Evolutionary conservation across 805 yeast genomes (phyloP).

Genomic region (Saccharomycopsis selenospora): DNA sequence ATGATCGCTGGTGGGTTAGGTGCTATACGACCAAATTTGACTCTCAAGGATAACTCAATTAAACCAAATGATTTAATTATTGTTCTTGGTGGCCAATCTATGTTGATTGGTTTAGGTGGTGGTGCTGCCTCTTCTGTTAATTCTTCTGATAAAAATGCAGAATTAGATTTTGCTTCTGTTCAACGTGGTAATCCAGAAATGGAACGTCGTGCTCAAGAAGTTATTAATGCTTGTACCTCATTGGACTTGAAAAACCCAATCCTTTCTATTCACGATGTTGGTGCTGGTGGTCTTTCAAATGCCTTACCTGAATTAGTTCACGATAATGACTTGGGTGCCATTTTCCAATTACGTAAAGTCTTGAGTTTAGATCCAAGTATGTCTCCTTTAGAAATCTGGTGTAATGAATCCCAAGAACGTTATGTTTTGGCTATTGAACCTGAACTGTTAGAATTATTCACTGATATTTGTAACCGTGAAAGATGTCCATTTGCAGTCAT

Average conservation of each 20-base stretch:
- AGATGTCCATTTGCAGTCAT: constrained; percentile 95
- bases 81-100: constrained; percentile 95
- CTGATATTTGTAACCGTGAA: constrained; percentile 83
- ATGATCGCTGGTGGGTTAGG: constrained; percentile 99
- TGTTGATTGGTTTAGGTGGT: constrained; percentile 98
- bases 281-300: constrained; percentile 98
- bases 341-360: constrained; percentile 83
- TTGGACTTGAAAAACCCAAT: constrained; percentile 73
- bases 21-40: constrained; percentile 86
- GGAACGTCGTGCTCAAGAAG: constrained; percentile 99
- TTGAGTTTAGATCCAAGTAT: constrained; percentile 91
- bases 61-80: constrained; percentile 89
- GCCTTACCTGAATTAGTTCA: constrained; percentile 97
- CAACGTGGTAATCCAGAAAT: constrained; percentile 99
- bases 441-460: constrained; percentile 63
- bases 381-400: constrained; percentile 99
- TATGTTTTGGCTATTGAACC: constrained; percentile 90
- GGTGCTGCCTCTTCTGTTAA: constrained; percentile 98
- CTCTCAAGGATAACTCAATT: constrained; percentile 78
- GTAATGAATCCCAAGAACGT: constrained; percentile 98
- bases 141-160: constrained; percentile 96
- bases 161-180: constrained; percentile 95
- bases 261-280: constrained; percentile 96
- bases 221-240: constrained; percentile 87
- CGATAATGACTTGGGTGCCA: constrained; percentile 93